Percentiles rank a stretch among this genome's conserved stretches.
These are phyloP conservation scores for Pythium dissimile DNA, from an alignment of 352 stramenopile species.

Conservation along the genomic window DNA sequence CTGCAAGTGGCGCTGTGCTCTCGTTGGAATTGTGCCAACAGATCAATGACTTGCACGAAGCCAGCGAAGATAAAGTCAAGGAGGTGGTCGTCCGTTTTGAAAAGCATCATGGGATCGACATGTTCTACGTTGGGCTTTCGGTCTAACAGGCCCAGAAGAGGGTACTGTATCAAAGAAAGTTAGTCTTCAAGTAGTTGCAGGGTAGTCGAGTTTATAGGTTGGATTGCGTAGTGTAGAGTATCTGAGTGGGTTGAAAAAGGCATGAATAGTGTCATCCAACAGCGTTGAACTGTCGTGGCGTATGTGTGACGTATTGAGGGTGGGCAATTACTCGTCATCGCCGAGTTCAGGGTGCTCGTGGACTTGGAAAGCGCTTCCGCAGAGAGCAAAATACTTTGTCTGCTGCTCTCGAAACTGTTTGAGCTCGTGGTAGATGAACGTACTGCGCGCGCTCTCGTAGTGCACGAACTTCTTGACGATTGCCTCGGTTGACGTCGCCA, in stretches of 20 bases:
- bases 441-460: conserved; percentile 26
- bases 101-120: conserved; percentile 15
- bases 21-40: conserved; percentile 35
- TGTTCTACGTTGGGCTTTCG: conserved; percentile 22
- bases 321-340: too few species aligned
- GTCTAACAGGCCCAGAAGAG: not conserved
- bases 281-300: too few species aligned
- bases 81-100: conserved; percentile 18
- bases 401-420: conserved; percentile 28
- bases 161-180: too few species aligned
- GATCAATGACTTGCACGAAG: conserved; percentile 11
- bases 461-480: conserved; percentile 34
- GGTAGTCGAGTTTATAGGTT: too few species aligned
- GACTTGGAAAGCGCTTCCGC: conserved; percentile 20
- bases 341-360: conserved; percentile 22
- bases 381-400: conserved; percentile 27
- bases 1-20: conserved; percentile 27
- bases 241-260: too few species aligned
- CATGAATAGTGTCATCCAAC: too few species aligned
- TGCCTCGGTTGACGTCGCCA: conserved; percentile 19
- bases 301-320: too few species aligned
- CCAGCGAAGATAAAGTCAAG: conserved; percentile 16
- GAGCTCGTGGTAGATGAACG: conserved; percentile 30
- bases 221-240: too few species aligned
- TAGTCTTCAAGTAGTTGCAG: not conserved